Percentiles rank a stretch among this genome's conserved stretches.
Evolutionary conservation across 129 eudicot genomes (phyloP).

Genomic region (Oenanthe sinensis): DNA sequence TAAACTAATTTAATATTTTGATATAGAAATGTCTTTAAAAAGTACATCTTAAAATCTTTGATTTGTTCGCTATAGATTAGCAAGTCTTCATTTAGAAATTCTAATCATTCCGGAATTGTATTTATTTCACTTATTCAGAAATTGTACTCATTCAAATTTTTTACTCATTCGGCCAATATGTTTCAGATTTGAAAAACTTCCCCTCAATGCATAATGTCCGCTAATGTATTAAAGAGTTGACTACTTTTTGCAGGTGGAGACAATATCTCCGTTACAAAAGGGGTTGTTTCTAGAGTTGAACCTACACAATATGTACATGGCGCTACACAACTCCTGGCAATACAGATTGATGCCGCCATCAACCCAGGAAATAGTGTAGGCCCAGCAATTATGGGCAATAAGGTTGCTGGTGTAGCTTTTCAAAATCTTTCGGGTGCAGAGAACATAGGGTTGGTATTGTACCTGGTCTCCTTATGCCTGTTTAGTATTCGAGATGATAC

Average conservation of each 20-base stretch:
- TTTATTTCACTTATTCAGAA: no score
- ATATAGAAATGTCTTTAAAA: no score
- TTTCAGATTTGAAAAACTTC: neutral
- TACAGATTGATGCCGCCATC: slow-evolving; percentile 97
- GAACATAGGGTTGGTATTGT: slow-evolving; percentile 73
- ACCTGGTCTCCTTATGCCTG: neutral
- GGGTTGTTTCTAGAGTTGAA: slow-evolving; percentile 97
- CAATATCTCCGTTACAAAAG: slow-evolving; percentile 95
- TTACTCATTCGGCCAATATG: neutral
- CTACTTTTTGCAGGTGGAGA: slow-evolving; percentile 69
- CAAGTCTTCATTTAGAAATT: no score
- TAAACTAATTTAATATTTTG: no score
- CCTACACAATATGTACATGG: slow-evolving; percentile 99
- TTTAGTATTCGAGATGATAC: neutral
- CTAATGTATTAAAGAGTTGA: slow-evolving; percentile 1
- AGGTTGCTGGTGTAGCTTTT: slow-evolving; percentile 97
- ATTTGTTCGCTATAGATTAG: no score
- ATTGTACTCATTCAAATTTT: no score
- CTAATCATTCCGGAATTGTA: no score
- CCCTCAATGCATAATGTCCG: neutral
- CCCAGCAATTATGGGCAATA: slow-evolving; percentile 97
- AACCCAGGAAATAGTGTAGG: slow-evolving; percentile 99
- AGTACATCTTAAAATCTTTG: no score
- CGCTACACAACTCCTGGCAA: slow-evolving; percentile 83
- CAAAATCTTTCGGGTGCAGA: slow-evolving; percentile 99